A percentile compares a stretch with the other conserved stretches of the same genome.
Conservation (phyloP, 805 yeast species). For the Saccharomycopsis schoenii region DNA sequence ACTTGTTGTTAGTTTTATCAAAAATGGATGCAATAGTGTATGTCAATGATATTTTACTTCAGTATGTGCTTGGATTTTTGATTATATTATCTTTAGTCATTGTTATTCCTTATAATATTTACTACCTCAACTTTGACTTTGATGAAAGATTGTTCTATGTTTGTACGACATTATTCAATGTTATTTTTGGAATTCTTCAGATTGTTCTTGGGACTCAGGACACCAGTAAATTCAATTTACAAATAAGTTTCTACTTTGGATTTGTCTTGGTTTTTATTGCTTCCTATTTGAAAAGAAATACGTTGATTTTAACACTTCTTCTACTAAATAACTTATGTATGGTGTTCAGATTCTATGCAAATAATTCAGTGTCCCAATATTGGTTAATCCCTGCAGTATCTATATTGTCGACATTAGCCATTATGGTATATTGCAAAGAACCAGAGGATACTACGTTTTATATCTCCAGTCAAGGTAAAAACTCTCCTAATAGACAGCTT, state of each 20-base stretch:
- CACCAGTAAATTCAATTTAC: background rate
- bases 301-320: background rate
- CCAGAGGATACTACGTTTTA: background rate
- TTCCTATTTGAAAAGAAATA: slow-evolving; percentile 2
- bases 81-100: background rate
- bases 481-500: background rate
- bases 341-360: slow-evolving; percentile 3
- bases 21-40: slow-evolving; percentile 2
- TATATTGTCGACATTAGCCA: slow-evolving; percentile 2
- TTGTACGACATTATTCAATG: background rate
- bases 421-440: background rate
- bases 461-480: background rate
- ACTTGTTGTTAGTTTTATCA: background rate
- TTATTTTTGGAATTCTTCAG: slow-evolving; percentile 10
- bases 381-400: slow-evolving; percentile 7
- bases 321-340: slow-evolving; percentile 1
- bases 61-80: slow-evolving; percentile 4
- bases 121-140: background rate
- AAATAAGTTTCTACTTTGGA: slow-evolving; percentile 6
- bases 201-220: slow-evolving; percentile 2
- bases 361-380: slow-evolving; percentile 3
- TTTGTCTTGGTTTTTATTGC: slow-evolving; percentile 7
- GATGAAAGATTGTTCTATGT: slow-evolving; percentile 6
- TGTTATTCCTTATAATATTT: slow-evolving; percentile 1
- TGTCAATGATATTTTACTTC: slow-evolving; percentile 1